Percentiles rank a stretch among this genome's conserved stretches.
Conservation (phyloP, 768 basidiomycete species). For the Phaeotremella fagi region DNA sequence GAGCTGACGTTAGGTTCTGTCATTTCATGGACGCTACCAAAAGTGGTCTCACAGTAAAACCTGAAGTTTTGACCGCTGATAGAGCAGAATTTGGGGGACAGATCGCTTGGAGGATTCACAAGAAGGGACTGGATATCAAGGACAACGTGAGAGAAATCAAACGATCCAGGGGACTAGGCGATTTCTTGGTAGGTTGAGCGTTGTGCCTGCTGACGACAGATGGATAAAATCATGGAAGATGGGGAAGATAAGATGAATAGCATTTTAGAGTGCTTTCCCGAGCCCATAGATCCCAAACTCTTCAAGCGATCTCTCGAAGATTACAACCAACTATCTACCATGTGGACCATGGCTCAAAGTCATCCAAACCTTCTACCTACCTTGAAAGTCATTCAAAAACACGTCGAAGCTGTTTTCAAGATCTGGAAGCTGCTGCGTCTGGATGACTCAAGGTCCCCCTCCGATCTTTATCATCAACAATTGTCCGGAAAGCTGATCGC, state of each 20-base stretch:
- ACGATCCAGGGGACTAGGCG: conserved; percentile 10
- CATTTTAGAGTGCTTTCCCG: no score
- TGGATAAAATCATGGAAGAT: conserved; percentile 25
- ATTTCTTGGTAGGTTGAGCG: conserved; percentile 23
- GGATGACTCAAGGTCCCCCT: background rate
- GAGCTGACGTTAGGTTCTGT: conserved; percentile 25
- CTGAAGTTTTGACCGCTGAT: conserved; percentile 12
- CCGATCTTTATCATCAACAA: background rate
- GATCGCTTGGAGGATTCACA: conserved; percentile 22
- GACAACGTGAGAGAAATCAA: background rate
- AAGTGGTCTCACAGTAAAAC: conserved; percentile 27
- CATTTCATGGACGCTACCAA: conserved; percentile 37
- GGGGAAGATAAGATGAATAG: conserved; percentile 6
- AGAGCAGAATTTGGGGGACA: conserved; percentile 11
- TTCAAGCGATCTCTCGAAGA: conserved; percentile 9
- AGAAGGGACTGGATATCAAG: conserved; percentile 1
- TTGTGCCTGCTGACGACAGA: conserved; percentile 7
- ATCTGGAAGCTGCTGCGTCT: background rate
- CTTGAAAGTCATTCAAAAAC: background rate
- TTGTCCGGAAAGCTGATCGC: conserved; percentile 1
- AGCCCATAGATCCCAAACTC: no score
- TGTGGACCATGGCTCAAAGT: background rate
- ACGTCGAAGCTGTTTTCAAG: background rate
- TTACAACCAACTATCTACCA: conserved; percentile 1
- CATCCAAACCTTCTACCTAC: conserved; percentile 23